Evolutionary conservation across 2,329 filamentous ascomycete species (phyloP), one percentile per base, ranked within the genome.

Genomic region (Chaetomiaceae sp.): DNA sequence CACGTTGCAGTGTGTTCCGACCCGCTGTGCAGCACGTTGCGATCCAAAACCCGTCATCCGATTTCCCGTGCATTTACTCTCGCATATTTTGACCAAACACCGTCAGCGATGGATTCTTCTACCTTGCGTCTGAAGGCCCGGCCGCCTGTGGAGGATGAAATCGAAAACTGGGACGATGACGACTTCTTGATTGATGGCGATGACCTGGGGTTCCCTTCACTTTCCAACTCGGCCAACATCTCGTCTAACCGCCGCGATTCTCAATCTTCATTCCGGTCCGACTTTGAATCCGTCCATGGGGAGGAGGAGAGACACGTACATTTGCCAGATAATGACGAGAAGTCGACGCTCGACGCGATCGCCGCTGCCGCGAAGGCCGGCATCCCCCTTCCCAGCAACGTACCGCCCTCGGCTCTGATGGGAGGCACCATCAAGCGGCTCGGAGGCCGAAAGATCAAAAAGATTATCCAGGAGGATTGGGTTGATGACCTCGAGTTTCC

Each of bases 381-480:
- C 59, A 96, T 99, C 57, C 92, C 93, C 6, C 82, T 97, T 50
- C 93, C 93, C 23, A 75, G 81, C 45, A 91, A 91, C 65, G 83
- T 97, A 27, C 90, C 92, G 1, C 82, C 87, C 25, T 96, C 92
- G 17, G 93, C 93, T 25, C 74, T 99, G 37, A 81, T 93, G 66
- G 92, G 92, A 47, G 93, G 93, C 46, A 92, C 90, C 9, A 97
- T 97, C 65, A 95, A 95, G 72, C 79, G 91, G 60, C 76, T 97
- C 30, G 91, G 91, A 44, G 83, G 82, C 53, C 79, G 82, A 59
- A 89, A 85, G 62, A 76, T 86, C 17, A 85, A 83, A 62, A 86
- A 81, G 63, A 82, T 85, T 35, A 81, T 88, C 53, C 82, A 87
- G 56, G 86, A 90, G 60, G 87, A 92, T 65, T 92, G 88, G 84